phyloP scores from a whole-genome alignment of 2,329 filamentous ascomycete genomes.

The Ophiostoma tasmaniense region DNA sequence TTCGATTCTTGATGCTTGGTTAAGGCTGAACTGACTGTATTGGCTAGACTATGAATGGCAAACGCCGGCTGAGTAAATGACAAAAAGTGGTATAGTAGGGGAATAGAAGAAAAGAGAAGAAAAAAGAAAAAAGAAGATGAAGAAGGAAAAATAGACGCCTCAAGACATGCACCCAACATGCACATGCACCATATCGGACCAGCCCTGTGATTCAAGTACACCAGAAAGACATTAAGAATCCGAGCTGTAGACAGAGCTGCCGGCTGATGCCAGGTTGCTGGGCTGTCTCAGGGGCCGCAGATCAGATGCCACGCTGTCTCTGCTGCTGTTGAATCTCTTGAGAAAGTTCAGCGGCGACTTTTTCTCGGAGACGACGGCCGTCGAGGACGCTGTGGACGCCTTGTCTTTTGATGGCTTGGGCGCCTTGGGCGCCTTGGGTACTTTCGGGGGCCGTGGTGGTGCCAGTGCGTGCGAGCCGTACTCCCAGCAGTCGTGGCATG shows the following conservation, averaged over 20 bases:
- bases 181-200: background rate
- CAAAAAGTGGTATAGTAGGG: background rate
- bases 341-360: constrained; percentile 11
- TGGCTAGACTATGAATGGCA: background rate
- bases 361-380: background rate
- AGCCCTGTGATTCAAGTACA: background rate
- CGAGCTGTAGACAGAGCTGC: background rate
- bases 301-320: constrained; percentile 16
- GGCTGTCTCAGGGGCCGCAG: constrained; percentile 12
- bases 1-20: background rate
- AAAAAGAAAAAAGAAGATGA: background rate
- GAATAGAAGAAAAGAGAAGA: background rate
- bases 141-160: background rate
- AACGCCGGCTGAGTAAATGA: background rate
- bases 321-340: constrained; percentile 15
- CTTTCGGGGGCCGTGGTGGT: constrained; percentile 9
- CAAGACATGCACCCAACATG: background rate
- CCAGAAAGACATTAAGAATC: background rate
- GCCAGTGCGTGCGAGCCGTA: constrained; percentile 14
- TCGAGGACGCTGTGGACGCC: background rate
- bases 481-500: constrained; percentile 19
- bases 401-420: constrained; percentile 1
- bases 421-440: background rate
- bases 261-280: background rate
- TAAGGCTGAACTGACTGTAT: background rate